Evolutionary conservation across 2,329 filamentous ascomycete genomes (phyloP).

Genomic region (Trichoderma guizhouense): DNA sequence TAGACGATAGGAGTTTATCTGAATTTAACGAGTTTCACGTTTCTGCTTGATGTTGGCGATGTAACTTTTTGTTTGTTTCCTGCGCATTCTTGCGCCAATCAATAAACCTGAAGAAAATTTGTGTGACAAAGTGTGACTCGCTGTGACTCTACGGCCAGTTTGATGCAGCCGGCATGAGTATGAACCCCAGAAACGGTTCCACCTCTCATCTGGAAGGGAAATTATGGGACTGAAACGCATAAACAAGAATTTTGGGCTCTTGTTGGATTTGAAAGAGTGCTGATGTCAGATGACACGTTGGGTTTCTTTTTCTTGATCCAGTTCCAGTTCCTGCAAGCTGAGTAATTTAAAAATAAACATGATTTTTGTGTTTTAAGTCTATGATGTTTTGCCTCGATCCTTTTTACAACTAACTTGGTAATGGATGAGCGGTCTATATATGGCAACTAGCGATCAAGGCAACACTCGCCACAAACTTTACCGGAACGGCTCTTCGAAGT

Average conservation of each 20-base stretch:
- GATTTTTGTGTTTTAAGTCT: neutral
- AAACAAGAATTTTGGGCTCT: neutral
- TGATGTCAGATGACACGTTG: neutral
- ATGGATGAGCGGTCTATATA: neutral
- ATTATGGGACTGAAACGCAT: neutral
- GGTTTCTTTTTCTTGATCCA: neutral
- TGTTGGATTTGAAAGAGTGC: neutral
- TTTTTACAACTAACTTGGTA: neutral
- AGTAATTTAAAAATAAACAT: neutral
- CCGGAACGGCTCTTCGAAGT: neutral
- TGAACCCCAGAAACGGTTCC: neutral
- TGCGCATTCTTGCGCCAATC: neutral
- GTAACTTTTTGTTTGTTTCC: neutral
- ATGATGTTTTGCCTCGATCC: neutral
- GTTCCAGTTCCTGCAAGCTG: neutral
- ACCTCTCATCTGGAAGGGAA: neutral
- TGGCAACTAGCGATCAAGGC: neutral
- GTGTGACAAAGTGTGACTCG: neutral
- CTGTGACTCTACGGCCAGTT: neutral
- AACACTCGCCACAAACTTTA: neutral
- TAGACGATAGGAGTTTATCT: slow-evolving; percentile 25
- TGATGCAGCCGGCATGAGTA: neutral
- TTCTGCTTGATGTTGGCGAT: neutral
- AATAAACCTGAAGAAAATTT: neutral
- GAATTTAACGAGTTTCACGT: neutral